These are phyloP conservation scores for Lasiosphaeria miniovina DNA, from an alignment of 495 filamentous ascomycete genomes.

Conservation along the genomic window DNA sequence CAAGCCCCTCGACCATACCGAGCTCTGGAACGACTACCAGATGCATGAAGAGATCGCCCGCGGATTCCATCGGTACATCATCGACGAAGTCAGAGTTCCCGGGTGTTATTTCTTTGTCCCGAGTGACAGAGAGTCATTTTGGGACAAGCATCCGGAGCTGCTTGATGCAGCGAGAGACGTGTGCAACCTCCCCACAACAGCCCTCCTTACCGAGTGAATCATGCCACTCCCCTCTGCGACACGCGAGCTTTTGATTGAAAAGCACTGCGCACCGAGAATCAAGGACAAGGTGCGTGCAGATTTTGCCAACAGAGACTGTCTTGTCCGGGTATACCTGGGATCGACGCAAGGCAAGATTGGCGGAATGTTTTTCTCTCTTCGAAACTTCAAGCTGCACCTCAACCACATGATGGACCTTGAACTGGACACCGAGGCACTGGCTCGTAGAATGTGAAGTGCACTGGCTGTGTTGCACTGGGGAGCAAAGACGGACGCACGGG, in stretches of 20 bases:
- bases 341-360: slow-evolving; percentile 11
- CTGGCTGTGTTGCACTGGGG: slow-evolving; percentile 21
- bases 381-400: slow-evolving; percentile 21
- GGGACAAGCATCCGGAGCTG: background rate
- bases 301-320: slow-evolving; percentile 26
- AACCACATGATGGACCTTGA: slow-evolving; percentile 18
- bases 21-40: slow-evolving; percentile 15
- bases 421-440: slow-evolving; percentile 8
- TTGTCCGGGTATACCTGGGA: slow-evolving; percentile 29
- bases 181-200: slow-evolving; percentile 9
- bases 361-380: slow-evolving; percentile 15
- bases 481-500: slow-evolving; percentile 15
- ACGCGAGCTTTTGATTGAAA: slow-evolving; percentile 22
- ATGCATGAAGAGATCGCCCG: slow-evolving; percentile 3
- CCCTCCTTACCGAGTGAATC: slow-evolving; percentile 13
- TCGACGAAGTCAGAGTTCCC: slow-evolving; percentile 11
- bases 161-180: slow-evolving; percentile 2
- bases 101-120: slow-evolving; percentile 4
- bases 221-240: slow-evolving; percentile 11
- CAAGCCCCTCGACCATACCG: background rate
- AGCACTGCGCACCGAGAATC: slow-evolving; percentile 23
- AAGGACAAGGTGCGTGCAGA: slow-evolving; percentile 11
- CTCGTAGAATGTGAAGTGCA: slow-evolving; percentile 10
- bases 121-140: background rate
- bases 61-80: background rate